Base-by-base conservation (phyloP, 2,329 filamentous ascomycete species). In the Claviceps citrina region DNA sequence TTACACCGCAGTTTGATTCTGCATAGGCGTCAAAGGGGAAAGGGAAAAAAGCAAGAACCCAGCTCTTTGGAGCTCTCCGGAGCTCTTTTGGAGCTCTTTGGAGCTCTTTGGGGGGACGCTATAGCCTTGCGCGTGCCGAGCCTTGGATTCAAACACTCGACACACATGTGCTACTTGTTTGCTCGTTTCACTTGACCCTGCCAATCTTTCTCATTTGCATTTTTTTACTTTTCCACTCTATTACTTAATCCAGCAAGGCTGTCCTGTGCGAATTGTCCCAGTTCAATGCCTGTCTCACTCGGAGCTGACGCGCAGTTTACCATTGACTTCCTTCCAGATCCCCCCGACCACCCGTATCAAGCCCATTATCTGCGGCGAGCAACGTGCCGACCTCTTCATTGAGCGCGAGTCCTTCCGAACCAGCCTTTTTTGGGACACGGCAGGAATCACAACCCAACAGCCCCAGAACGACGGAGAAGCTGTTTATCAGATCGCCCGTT, bases 341-440 rank as follows among this genome's bases (percentile, higher is more conserved):
- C 39, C 62, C 59, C 49, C 61, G 65, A 53, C 66, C 62, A 52
- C 54, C 61, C 41, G 58, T 64, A 45, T 66, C 68, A 33, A 73
- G 68, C 50, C 69, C 70, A 47, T 58, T 72, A 36, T 71, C 51
- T 43, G 61, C 63, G 42, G 64, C 61, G 43, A 65, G 56, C 50
- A 58, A 48, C 42, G 58, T 61, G 40, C 55, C 62, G 36, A 66
- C 64, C 50, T 59, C 61, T 44, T 59, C 65, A 39, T 54, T 61
- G 44, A 65, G 55, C 48, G 54, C 63, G 38, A 67, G 60, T 47
- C 61, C 63, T 34, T 47, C 44, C 40, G 50, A 47, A 26, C 41
- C 37, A 22, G 38, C 46, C 27, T 51, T 48, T 46, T 47, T 46
- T 35, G 39, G 45, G 32, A 42, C 33, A 32, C 37, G 38, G 25